A percentile compares a stretch with the other conserved stretches of the same genome.
Conservation (phyloP, 2,329 filamentous ascomycete species). For the Penicillium fuscoglaucum region DNA sequence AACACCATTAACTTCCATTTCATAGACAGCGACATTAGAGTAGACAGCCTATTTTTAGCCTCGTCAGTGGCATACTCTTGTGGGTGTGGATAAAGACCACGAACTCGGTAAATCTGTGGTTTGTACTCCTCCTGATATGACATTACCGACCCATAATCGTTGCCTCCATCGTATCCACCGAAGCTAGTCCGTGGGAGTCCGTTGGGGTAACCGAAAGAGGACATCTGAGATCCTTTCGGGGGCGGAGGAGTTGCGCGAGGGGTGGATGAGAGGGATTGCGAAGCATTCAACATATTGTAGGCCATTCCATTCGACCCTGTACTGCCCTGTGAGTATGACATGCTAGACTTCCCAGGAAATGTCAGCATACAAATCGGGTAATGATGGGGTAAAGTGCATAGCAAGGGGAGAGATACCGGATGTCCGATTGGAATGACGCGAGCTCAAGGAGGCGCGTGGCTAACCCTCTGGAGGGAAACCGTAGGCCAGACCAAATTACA, state of each 20-base stretch:
- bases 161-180: conserved; percentile 43
- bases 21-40: conserved; percentile 93
- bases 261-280: conserved; percentile 48
- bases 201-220: conserved; percentile 44
- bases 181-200: conserved; percentile 39
- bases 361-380: conserved; percentile 14
- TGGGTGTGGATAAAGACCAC: conserved; percentile 15
- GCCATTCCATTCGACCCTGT: conserved; percentile 42
- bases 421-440: conserved; percentile 31
- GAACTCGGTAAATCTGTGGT: conserved; percentile 52
- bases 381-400: conserved; percentile 18
- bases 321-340: conserved; percentile 44
- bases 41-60: conserved; percentile 68
- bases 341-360: conserved; percentile 14
- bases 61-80: conserved; percentile 15
- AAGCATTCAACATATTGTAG: conserved; percentile 44
- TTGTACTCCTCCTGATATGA: conserved; percentile 42
- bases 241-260: conserved; percentile 49
- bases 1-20: conserved; percentile 93
- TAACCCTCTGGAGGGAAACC: conserved; percentile 28
- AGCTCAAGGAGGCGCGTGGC: conserved; percentile 36
- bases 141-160: conserved; percentile 41
- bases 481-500: conserved; percentile 19
- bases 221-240: conserved; percentile 45
- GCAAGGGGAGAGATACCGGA: conserved; percentile 25